These are phyloP conservation scores for Castanea mollissima DNA, from an alignment of 306 rosid genomes.

Conservation along the genomic window DNA sequence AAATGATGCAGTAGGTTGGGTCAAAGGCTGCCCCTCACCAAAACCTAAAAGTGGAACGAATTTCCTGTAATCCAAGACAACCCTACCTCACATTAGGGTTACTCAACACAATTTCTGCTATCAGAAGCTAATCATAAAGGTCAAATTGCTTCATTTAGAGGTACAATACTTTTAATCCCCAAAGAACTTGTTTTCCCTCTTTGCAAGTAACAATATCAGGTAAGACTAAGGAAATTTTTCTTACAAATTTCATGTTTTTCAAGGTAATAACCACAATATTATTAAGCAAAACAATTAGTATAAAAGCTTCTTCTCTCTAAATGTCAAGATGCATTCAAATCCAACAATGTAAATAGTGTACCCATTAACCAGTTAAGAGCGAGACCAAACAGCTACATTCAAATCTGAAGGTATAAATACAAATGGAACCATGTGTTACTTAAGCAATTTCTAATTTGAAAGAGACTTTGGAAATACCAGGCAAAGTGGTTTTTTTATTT, in stretches of 20 bases:
- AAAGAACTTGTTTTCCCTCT: too few relatives aligned
- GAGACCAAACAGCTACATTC: not conserved
- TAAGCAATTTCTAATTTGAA: slow-evolving; percentile 1
- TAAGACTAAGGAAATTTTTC: not conserved
- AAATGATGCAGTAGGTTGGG: not conserved
- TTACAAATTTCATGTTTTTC: not conserved
- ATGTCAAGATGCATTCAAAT: not conserved
- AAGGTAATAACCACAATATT: not conserved
- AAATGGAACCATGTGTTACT: not conserved
- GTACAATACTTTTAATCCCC: too few relatives aligned
- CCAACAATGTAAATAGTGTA: not conserved
- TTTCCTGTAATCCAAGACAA: not conserved
- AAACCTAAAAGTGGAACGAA: not conserved
- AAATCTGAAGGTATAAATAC: not conserved
- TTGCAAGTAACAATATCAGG: not conserved
- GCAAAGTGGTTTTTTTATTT: slow-evolving; percentile 84
- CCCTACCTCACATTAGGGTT: not conserved
- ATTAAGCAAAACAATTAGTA: not conserved
- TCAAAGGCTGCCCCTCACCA: not conserved
- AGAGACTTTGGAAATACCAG: slow-evolving; percentile 51
- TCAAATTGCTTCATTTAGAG: too few relatives aligned
- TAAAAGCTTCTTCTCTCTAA: not conserved
- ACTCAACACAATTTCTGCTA: too few relatives aligned
- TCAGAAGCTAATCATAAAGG: too few relatives aligned
- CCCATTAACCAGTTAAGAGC: not conserved